Conservation (phyloP, 192 early-diverging fungal genomes). For the Coemansia sp. region DNA sequence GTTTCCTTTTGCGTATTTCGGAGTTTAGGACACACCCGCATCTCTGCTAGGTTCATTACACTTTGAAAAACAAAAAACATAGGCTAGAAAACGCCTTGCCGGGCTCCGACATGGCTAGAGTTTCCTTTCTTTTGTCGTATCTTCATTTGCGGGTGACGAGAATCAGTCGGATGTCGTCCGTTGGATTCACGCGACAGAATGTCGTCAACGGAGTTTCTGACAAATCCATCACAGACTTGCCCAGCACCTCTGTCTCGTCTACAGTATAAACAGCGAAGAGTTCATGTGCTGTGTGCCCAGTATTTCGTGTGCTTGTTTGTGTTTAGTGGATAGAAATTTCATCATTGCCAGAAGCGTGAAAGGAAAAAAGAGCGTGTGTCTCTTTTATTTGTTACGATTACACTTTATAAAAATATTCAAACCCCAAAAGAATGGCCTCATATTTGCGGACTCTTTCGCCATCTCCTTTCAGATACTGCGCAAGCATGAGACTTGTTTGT, state of each 20-base stretch:
- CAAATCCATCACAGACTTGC: slow-evolving; percentile 47
- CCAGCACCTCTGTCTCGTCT: slow-evolving; percentile 42
- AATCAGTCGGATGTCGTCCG: slow-evolving; percentile 41
- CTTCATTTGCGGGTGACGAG: slow-evolving; percentile 47
- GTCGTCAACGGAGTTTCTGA: slow-evolving; percentile 31
- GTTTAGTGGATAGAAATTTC: too few species aligned
- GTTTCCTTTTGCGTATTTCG: too few species aligned
- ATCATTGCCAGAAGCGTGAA: not conserved
- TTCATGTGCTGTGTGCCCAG: too few species aligned
- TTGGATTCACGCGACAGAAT: slow-evolving; percentile 38
- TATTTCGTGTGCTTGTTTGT: too few species aligned
- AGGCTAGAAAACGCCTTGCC: not conserved
- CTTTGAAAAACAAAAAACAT: not conserved
- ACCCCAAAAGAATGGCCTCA: not conserved
- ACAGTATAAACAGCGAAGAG: slow-evolving; percentile 1
- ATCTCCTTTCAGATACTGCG: not conserved
- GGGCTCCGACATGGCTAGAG: not conserved
- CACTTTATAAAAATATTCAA: not conserved
- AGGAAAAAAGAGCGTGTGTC: not conserved
- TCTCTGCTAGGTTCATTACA: not conserved
- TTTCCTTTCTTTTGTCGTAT: not conserved
- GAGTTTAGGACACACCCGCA: too few species aligned
- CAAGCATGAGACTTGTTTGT: not conserved
- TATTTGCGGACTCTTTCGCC: slow-evolving; percentile 5
- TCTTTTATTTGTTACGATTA: not conserved